Base-by-base conservation (phyloP, 2,329 filamentous ascomycete genomes). In the Allantophomopsis lycopodina region DNA sequence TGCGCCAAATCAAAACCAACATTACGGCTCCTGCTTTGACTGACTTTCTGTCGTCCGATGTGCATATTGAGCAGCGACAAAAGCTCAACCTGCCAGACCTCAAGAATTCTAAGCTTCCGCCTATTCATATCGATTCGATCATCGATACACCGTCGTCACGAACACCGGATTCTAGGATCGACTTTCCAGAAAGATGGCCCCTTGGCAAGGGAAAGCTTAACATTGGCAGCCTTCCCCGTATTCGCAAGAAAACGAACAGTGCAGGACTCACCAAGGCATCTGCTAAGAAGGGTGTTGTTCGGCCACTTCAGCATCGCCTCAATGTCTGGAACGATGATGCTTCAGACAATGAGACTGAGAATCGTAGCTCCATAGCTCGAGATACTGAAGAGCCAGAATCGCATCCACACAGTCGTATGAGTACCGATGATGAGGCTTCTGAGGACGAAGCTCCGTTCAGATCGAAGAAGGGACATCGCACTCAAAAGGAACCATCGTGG, bases 341-440 rank as follows among this genome's bases (percentile, higher is more conserved):
- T n/a, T 93, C 86, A 0, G 88, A 94, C 47, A 88, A 93, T 48
- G 87, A 95, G 41, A 64, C 60, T 2, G 72, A 75, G 46, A 73
- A 73, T 36, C 62, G 69, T 37, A 80, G 73, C 28, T 76, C 81
- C 11, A 60, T 79, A 37, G 75, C 73, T 11, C 71, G 79, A 35
- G 86, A 88, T 55, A 93, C 84, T 0, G 88, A 94, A 55, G 88
- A 91, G 47, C 77, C 78, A 28, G 88, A 91, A 44, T 94, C 84
- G 46, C 75, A 82, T 33, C 82, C 82, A 37, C 76, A 79, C 35
- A 94, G 84, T 57, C 84, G 82, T 33, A 71, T 78, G 67, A 76
- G 71, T 52, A 70, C 70, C 2, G 74, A 79, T 42, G 73, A 77
- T 37, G 73, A 57, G 32, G 52, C 49, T 16, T 57, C 56, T 1